Evolutionary conservation across 129 eudicot species (phyloP).

Genomic region (Ambrosia artemisiifolia): DNA sequence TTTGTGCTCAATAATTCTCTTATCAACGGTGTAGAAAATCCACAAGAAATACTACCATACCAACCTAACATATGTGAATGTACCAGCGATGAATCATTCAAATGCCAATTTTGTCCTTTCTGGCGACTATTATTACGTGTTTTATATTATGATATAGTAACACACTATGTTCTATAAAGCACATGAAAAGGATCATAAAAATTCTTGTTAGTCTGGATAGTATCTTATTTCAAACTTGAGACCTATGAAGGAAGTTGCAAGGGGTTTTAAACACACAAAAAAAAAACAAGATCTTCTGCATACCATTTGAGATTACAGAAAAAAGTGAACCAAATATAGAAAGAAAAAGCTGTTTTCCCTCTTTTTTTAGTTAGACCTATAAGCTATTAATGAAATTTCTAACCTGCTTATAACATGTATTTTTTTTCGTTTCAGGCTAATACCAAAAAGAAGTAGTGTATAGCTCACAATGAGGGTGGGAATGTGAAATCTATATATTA

Average conservation of each 20-base stretch:
- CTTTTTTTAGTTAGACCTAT: background rate
- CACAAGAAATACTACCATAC: background rate
- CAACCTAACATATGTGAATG: background rate
- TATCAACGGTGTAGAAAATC: background rate
- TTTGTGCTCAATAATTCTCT: background rate
- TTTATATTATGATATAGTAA: background rate
- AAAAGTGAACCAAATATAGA: background rate
- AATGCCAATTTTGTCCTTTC: background rate
- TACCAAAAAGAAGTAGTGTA: background rate
- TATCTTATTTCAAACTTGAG: background rate
- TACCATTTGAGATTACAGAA: background rate
- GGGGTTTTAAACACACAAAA: background rate
- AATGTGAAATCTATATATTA: background rate
- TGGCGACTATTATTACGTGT: background rate
- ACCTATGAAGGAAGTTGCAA: background rate
- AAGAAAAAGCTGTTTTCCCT: background rate
- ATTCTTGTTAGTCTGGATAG: background rate
- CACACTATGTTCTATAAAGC: background rate
- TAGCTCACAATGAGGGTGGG: background rate
- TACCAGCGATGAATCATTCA: background rate
- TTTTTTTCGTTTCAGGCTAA: background rate
- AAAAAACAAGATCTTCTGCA: background rate
- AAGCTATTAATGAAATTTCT: too few relatives aligned
- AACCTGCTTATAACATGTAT: background rate
- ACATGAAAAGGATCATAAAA: background rate